phyloP scores from a whole-genome alignment of 148 eudicot species.

The Suaeda aralocaspica region DNA sequence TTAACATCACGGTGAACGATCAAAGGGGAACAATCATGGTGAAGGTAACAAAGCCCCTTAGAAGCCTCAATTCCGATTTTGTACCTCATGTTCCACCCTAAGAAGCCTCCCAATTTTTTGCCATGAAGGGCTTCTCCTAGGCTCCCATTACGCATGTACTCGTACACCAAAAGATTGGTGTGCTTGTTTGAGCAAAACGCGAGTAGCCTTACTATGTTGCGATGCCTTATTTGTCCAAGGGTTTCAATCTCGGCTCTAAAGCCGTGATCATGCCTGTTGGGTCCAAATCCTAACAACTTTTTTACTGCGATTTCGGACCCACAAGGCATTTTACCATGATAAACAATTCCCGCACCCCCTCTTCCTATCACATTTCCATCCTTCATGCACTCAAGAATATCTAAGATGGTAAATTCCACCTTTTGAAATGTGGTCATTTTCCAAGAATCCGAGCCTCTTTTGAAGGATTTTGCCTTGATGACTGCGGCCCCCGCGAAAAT shows the following conservation, averaged over 20 bases:
- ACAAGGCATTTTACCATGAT: constrained; percentile 81
- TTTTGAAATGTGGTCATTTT: constrained; percentile 77
- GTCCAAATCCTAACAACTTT: constrained; percentile 68
- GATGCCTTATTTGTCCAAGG: constrained; percentile 80
- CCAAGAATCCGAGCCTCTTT: constrained; percentile 53
- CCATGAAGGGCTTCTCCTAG: constrained; percentile 88
- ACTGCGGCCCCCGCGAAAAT: constrained; percentile 62
- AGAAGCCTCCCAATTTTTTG: constrained; percentile 55
- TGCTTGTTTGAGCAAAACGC: constrained; percentile 87
- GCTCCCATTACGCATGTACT: constrained; percentile 97
- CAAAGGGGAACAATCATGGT: constrained; percentile 90
- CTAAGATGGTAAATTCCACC: constrained; percentile 61
- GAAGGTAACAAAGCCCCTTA: constrained; percentile 83
- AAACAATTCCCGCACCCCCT: constrained; percentile 95
- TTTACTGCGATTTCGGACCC: constrained; percentile 91
- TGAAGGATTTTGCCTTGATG: constrained; percentile 73
- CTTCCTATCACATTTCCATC: constrained; percentile 92
- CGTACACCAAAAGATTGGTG: constrained; percentile 71
- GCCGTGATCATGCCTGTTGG: constrained; percentile 65
- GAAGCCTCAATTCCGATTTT: constrained; percentile 79
- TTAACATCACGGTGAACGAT: constrained; percentile 92
- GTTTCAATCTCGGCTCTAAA: constrained; percentile 85
- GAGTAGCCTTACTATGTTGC: constrained; percentile 75
- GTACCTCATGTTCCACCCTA: constrained; percentile 88
- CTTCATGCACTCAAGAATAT: constrained; percentile 78